These are phyloP conservation scores for Selaginella tamariscina DNA, from an alignment of 75 land plant species.

Conservation along the genomic window DNA sequence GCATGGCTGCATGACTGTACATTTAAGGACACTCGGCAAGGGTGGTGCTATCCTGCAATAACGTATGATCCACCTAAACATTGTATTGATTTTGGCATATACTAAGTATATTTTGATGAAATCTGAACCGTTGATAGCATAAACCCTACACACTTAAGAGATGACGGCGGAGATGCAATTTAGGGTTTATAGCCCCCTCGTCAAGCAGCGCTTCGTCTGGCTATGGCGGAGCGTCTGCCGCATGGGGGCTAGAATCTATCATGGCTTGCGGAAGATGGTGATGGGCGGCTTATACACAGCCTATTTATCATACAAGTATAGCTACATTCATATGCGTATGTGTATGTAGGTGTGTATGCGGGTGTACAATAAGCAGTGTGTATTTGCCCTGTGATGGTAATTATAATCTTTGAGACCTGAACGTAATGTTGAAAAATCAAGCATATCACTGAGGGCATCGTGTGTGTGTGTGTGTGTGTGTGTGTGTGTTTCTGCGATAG, in stretches of 20 bases:
- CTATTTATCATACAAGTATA: background rate
- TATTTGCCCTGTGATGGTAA: slow-evolving; percentile 13
- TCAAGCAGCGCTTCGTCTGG: background rate
- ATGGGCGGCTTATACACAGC: background rate
- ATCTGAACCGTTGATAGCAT: too few relatives aligned
- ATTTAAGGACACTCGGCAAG: too few relatives aligned
- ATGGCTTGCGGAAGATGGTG: slow-evolving; percentile 57
- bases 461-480: too few relatives aligned
- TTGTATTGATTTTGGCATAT: too few relatives aligned
- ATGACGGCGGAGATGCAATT: too few relatives aligned
- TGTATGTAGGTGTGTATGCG: background rate
- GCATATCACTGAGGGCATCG: too few relatives aligned
- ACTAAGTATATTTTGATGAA: background rate
- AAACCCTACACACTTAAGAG: too few relatives aligned
- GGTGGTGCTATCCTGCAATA: too few relatives aligned
- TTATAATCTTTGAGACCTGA: background rate
- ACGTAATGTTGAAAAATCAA: too few relatives aligned
- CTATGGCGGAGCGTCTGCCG: background rate
- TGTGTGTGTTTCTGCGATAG: too few relatives aligned
- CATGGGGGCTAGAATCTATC: slow-evolving; percentile 11
- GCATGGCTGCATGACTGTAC: too few relatives aligned
- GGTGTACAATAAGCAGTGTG: slow-evolving; percentile 14
- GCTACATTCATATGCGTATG: background rate
- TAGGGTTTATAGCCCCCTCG: slow-evolving; percentile 67
- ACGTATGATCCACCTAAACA: too few relatives aligned